These are phyloP conservation scores for Prosopis cineraria DNA, from an alignment of 306 rosid genomes.

Conservation along the genomic window DNA sequence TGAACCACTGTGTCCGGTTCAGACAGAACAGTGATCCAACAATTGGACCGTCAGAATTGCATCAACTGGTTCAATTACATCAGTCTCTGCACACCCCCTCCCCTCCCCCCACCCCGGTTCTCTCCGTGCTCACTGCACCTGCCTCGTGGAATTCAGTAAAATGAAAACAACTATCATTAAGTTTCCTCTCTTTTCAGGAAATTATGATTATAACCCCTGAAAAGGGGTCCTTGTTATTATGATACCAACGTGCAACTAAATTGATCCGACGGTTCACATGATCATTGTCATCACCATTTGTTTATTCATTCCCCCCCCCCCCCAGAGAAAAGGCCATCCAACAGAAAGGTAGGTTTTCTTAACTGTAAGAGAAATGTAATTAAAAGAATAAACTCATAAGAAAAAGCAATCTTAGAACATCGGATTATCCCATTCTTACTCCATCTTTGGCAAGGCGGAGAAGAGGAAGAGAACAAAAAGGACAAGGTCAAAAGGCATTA, in stretches of 20 bases:
- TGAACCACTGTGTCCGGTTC: slow-evolving; percentile 61
- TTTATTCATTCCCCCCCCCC: not conserved
- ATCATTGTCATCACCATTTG: slow-evolving; percentile 29
- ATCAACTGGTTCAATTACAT: slow-evolving; percentile 40
- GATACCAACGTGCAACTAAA: not conserved
- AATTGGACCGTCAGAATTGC: slow-evolving; percentile 47
- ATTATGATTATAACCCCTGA: slow-evolving; percentile 12
- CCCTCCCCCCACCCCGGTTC: slow-evolving; percentile 4
- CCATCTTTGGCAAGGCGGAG: slow-evolving; percentile 51
- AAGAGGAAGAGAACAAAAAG: slow-evolving; percentile 42
- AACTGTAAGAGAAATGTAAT: slow-evolving; percentile 50
- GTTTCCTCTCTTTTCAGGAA: slow-evolving; percentile 18
- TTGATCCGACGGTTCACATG: slow-evolving; percentile 20
- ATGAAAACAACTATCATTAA: slow-evolving; percentile 14
- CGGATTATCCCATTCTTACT: slow-evolving; percentile 63
- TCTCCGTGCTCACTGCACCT: slow-evolving; percentile 10
- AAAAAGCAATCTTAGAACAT: slow-evolving; percentile 56
- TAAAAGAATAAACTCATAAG: slow-evolving; percentile 38
- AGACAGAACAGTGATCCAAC: slow-evolving; percentile 54
- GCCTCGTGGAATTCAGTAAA: slow-evolving; percentile 38
- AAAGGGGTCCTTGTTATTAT: not conserved
- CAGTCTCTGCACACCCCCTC: slow-evolving; percentile 2
- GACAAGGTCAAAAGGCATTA: slow-evolving; percentile 15
- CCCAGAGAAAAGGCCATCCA: slow-evolving; percentile 29
- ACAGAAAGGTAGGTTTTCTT: slow-evolving; percentile 46